Evolutionary conservation across 2,329 filamentous ascomycete genomes (phyloP).

Genomic region (Fusarium gaditjirri): DNA sequence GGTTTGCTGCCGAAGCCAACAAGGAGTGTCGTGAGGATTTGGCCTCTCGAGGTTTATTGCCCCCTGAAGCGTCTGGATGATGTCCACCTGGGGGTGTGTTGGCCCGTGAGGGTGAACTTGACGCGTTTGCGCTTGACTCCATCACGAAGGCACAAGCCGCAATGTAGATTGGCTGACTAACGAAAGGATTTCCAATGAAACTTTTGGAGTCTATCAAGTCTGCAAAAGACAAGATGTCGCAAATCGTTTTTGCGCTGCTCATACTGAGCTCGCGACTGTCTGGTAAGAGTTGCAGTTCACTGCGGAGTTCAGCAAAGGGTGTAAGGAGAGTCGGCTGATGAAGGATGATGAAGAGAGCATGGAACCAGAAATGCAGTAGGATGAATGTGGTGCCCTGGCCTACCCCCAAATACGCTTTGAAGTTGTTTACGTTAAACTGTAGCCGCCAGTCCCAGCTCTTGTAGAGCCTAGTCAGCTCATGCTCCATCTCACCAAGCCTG

Average conservation of each 20-base stretch:
- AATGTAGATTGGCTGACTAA: constrained; percentile 90
- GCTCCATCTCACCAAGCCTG: constrained; percentile 80
- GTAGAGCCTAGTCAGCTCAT: constrained; percentile 76
- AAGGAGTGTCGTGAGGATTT: constrained; percentile 75
- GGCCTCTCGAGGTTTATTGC: constrained; percentile 39
- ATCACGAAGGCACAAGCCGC: constrained; percentile 89
- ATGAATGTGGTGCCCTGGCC: constrained; percentile 90
- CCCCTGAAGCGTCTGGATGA: not conserved
- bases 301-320: constrained; percentile 70
- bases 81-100: constrained; percentile 56
- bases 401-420: constrained; percentile 82
- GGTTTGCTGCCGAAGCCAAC: constrained; percentile 81
- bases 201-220: constrained; percentile 87
- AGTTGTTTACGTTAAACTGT: constrained; percentile 87
- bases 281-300: constrained; percentile 76
- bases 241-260: constrained; percentile 92
- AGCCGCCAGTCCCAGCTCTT: constrained; percentile 79
- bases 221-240: constrained; percentile 87
- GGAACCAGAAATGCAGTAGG: constrained; percentile 88
- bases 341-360: constrained; percentile 84
- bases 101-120: constrained; percentile 67
- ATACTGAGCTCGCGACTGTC: constrained; percentile 86
- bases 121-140: constrained; percentile 79
- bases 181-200: constrained; percentile 89
- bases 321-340: constrained; percentile 86